These are phyloP conservation scores for Debaryomycetaceae sp. DNA, from an alignment of 1,139 yeast species.

Conservation along the genomic window DNA sequence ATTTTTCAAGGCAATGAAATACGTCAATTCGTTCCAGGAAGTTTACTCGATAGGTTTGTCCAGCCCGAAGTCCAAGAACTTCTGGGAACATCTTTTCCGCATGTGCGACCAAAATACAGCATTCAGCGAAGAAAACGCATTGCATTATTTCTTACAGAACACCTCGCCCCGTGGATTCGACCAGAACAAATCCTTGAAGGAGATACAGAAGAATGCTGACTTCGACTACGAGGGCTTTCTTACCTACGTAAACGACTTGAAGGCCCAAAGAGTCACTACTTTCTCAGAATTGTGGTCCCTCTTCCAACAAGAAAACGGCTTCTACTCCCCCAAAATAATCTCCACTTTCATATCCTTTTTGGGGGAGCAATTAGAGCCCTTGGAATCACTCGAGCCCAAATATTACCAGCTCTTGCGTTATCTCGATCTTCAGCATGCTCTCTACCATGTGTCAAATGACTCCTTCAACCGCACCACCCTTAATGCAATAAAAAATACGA, in stretches of 20 bases:
- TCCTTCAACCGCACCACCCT: constrained; percentile 27
- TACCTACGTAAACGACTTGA: constrained; percentile 23
- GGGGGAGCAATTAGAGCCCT: constrained; percentile 14
- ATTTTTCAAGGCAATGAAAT: constrained; percentile 32
- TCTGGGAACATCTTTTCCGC: constrained; percentile 37
- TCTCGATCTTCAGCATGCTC: constrained; percentile 20
- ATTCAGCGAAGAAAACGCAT: constrained; percentile 25
- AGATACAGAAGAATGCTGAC: constrained; percentile 31
- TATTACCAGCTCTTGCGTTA: constrained; percentile 22
- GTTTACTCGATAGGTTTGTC: constrained; percentile 24
- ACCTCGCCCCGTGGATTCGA: constrained; percentile 11
- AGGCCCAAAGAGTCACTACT: constrained; percentile 22
- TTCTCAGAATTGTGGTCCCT: constrained; percentile 35
- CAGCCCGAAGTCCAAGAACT: constrained; percentile 16
- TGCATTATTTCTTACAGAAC: constrained; percentile 23
- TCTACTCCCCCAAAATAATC: constrained; percentile 25
- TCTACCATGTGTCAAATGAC: constrained; percentile 15
- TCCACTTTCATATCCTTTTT: constrained; percentile 21
- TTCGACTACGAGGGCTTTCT: constrained; percentile 42
- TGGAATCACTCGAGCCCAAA: constrained; percentile 14
- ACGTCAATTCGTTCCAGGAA: constrained; percentile 35
- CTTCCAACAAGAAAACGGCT: constrained; percentile 20
- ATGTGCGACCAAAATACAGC: constrained; percentile 35
- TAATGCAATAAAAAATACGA: constrained; percentile 14
- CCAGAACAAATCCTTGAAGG: constrained; percentile 16